Conservation (phyloP, 2,329 filamentous ascomycete genomes). For the Epichloe sylvatica region DNA sequence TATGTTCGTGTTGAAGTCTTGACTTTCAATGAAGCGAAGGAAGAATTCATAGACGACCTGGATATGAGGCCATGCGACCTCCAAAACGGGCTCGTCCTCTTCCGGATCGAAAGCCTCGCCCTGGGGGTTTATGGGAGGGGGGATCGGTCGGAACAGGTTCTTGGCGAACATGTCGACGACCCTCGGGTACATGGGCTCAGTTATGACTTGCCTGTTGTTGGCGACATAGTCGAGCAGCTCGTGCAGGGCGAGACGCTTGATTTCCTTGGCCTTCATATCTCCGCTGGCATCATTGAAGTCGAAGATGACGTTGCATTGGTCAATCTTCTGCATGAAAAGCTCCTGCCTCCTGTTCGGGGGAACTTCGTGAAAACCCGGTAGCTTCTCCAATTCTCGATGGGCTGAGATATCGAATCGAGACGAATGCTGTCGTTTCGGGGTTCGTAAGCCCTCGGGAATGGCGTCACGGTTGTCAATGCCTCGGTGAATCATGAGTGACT, state of each 20-base stretch:
- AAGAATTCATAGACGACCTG: conserved; percentile 99
- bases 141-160: conserved; percentile 94
- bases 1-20: conserved; percentile 99
- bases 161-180: conserved; percentile 99
- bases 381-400: conserved; percentile 89
- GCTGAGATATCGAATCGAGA: conserved; percentile 97
- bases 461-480: conserved; percentile 76
- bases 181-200: conserved; percentile 95
- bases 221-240: conserved; percentile 96
- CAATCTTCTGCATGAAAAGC: conserved; percentile 98
- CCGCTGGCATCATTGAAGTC: conserved; percentile 97
- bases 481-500: conserved; percentile 77
- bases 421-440: conserved; percentile 91
- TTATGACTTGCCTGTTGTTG: conserved; percentile 96
- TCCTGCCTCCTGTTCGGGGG: conserved; percentile 93
- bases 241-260: conserved; percentile 90
- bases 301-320: conserved; percentile 99
- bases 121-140: conserved; percentile 96
- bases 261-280: conserved; percentile 99
- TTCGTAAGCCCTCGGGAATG: conserved; percentile 85
- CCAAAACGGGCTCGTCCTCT: conserved; percentile 93
- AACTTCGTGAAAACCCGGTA: conserved; percentile 95
- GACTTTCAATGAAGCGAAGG: conserved; percentile 94
- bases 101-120: conserved; percentile 97
- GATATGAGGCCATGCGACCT: conserved; percentile 98